These are phyloP conservation scores for Nectriaceae sp. DNA, from an alignment of 2,329 filamentous ascomycete species.

Conservation along the genomic window DNA sequence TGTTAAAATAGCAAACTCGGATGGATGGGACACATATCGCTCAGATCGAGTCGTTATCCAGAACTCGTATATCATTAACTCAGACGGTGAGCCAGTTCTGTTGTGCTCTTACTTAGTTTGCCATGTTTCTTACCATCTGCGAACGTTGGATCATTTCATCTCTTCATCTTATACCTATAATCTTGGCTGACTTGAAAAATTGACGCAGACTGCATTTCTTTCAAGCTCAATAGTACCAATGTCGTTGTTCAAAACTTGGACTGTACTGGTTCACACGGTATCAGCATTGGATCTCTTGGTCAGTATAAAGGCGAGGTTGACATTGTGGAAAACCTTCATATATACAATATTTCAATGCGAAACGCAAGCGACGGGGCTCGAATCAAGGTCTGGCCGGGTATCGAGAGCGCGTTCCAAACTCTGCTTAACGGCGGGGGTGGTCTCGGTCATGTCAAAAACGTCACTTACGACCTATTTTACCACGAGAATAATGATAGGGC, in stretches of 20 bases:
- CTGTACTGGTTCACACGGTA: conserved; percentile 72
- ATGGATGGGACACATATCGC: no score
- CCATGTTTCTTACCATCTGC: no score
- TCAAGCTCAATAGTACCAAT: conserved; percentile 73
- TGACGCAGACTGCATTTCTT: conserved; percentile 63
- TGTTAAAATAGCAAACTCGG: no score
- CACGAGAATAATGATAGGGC: conserved; percentile 59
- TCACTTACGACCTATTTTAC: conserved; percentile 65
- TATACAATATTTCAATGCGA: conserved; percentile 61
- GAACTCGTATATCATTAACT: no score
- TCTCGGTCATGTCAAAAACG: conserved; percentile 59
- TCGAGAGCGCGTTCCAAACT: conserved; percentile 36
- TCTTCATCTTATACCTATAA: no score
- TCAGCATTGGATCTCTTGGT: conserved; percentile 71
- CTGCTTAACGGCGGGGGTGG: conserved; percentile 61
- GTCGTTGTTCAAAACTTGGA: conserved; percentile 66
- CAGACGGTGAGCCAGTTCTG: no score
- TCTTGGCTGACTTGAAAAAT: no score
- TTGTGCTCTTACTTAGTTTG: no score
- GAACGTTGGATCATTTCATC: no score
- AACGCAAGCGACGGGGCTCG: conserved; percentile 66
- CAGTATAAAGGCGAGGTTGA: conserved; percentile 66
- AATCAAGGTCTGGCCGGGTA: conserved; percentile 73
- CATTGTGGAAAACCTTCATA: conserved; percentile 69
- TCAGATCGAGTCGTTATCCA: no score